Percentiles rank a stretch among this genome's conserved stretches.
phyloP scores from a whole-genome alignment of 2,329 filamentous ascomycete species.

The Apiospora koreana region DNA sequence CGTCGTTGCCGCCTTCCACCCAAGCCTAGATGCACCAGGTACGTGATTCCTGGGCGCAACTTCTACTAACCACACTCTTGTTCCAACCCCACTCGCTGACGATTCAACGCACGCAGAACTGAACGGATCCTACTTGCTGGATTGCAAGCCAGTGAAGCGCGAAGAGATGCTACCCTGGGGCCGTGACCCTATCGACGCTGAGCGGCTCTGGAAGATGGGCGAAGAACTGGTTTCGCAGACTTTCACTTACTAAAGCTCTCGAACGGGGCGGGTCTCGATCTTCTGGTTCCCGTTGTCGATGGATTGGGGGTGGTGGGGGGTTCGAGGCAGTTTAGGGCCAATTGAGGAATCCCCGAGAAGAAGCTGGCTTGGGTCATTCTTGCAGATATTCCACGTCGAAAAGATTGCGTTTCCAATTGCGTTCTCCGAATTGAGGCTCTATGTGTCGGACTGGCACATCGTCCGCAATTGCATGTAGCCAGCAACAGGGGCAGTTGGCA shows the following conservation, averaged over 20 bases:
- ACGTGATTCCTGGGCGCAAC: not conserved
- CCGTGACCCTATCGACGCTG: constrained; percentile 28
- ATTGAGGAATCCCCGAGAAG: no score
- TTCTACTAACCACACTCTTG: not conserved
- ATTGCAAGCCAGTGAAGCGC: constrained; percentile 30
- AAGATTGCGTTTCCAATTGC: no score
- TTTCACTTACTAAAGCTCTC: constrained; percentile 24
- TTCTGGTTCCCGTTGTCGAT: no score
- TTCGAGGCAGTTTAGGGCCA: no score
- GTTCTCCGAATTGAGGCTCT: no score
- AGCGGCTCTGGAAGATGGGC: constrained; percentile 35
- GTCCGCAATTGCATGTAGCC: no score
- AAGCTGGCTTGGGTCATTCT: no score
- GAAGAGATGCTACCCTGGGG: constrained; percentile 29
- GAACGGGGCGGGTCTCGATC: no score
- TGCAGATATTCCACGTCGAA: no score
- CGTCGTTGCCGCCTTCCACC: constrained; percentile 35
- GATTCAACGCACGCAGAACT: constrained; percentile 12
- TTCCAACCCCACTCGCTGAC: not conserved
- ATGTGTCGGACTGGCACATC: no score
- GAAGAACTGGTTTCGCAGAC: constrained; percentile 35
- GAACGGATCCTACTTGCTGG: constrained; percentile 31
- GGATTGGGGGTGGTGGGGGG: no score
- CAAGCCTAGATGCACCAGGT: constrained; percentile 12
- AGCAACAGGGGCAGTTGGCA: no score